These are phyloP conservation scores for Ophiostoma himal-ulmi DNA, from an alignment of 2,329 filamentous ascomycete genomes.

Conservation along the genomic window DNA sequence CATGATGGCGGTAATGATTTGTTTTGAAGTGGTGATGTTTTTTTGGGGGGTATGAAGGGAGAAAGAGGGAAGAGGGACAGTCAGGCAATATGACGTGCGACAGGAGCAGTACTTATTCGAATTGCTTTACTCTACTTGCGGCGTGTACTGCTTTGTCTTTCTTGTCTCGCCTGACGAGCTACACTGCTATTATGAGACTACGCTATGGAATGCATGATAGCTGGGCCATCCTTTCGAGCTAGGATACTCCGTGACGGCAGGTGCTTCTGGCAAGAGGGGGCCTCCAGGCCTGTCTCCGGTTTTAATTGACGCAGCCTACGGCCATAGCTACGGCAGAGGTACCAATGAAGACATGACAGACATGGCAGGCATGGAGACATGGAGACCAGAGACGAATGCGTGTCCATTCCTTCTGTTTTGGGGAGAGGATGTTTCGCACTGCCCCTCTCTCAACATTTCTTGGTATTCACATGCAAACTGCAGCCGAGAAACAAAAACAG, in stretches of 20 bases:
- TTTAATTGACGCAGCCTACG: not conserved
- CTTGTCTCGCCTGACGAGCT: not conserved
- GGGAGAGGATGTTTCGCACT: slow-evolving; percentile 5
- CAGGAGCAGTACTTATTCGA: slow-evolving; percentile 17
- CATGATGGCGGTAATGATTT: slow-evolving; percentile 22
- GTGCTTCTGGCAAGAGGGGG: not conserved
- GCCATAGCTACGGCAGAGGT: not conserved
- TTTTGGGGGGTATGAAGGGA: not conserved
- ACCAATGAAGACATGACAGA: not conserved
- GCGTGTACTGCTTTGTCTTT: not conserved
- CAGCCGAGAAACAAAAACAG: not conserved
- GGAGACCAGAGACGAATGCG: not conserved
- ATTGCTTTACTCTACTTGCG: slow-evolving; percentile 3
- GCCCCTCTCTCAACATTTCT: slow-evolving; percentile 10
- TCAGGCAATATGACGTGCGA: not conserved
- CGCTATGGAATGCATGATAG: not conserved
- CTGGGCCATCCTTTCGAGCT: not conserved
- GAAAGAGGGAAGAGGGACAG: not conserved
- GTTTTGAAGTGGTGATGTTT: not conserved
- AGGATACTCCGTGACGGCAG: not conserved
- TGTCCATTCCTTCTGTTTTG: slow-evolving; percentile 10
- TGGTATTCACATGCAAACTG: slow-evolving; percentile 1
- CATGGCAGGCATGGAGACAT: not conserved
- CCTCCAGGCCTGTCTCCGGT: slow-evolving; percentile 3
- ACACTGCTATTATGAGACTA: slow-evolving; percentile 4